These are phyloP conservation scores for Lachancea thermotolerans DNA, from an alignment of 805 yeast species.

Conservation along the genomic window DNA sequence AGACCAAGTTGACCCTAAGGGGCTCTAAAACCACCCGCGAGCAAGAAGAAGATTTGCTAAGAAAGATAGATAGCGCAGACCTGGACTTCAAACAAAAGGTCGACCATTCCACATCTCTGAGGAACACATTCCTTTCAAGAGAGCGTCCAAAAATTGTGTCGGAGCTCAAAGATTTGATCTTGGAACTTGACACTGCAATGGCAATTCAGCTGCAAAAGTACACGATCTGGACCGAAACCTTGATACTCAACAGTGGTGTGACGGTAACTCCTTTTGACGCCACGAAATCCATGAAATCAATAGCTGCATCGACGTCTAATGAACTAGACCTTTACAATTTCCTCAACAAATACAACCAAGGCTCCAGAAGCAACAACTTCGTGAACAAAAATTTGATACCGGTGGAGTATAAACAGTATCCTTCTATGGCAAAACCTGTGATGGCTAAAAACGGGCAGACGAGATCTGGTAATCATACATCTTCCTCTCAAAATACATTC, in stretches of 20 bases:
- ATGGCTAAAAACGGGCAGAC: slow-evolving; percentile 11
- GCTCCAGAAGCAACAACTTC: slow-evolving; percentile 28
- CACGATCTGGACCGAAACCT: slow-evolving; percentile 79
- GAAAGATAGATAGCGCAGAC: slow-evolving; percentile 80
- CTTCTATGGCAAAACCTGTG: slow-evolving; percentile 43
- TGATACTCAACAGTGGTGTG: slow-evolving; percentile 78
- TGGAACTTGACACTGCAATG: slow-evolving; percentile 87
- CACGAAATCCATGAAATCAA: slow-evolving; percentile 59
- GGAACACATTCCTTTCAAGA: slow-evolving; percentile 62
- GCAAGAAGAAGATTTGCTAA: slow-evolving; percentile 83
- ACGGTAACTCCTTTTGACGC: slow-evolving; percentile 67
- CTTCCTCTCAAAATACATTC: slow-evolving; percentile 20
- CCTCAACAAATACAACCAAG: slow-evolving; percentile 42
- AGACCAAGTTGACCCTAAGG: slow-evolving; percentile 74
- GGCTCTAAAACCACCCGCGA: slow-evolving; percentile 67
- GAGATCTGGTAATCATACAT: slow-evolving; percentile 14
- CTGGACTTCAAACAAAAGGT: slow-evolving; percentile 78
- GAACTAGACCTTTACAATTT: slow-evolving; percentile 75
- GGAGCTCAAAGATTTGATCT: slow-evolving; percentile 64
- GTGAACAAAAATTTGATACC: slow-evolving; percentile 47
- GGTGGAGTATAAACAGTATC: slow-evolving; percentile 65
- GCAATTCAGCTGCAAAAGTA: slow-evolving; percentile 83
- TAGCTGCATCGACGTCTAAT: slow-evolving; percentile 73
- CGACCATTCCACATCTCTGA: slow-evolving; percentile 59
- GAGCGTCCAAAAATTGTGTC: slow-evolving; percentile 74